phyloP scores from a whole-genome alignment of 106 monocot species.

The Ottelia alismoides region DNA sequence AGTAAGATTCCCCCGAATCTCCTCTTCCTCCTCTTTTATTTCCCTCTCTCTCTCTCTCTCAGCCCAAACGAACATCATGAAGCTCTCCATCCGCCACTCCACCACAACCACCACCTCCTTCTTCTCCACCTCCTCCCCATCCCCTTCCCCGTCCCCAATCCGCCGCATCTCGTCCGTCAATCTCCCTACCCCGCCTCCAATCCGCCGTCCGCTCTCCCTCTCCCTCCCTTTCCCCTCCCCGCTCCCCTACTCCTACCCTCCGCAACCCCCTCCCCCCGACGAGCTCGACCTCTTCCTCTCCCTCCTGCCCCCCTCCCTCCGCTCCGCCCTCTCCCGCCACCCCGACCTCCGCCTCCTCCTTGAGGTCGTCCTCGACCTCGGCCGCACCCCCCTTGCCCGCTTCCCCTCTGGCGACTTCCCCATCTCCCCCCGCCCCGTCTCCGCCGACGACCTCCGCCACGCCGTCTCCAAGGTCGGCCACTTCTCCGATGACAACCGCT shows the following conservation, averaged over 20 bases:
- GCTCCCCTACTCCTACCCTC: neutral
- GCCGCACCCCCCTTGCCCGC: constrained; percentile 30
- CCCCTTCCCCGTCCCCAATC: no score
- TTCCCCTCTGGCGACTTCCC: constrained; percentile 89
- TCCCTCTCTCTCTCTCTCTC: no score
- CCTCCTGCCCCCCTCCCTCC: neutral
- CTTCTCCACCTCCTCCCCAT: neutral
- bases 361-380: neutral
- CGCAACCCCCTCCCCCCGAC: neutral
- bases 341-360: neutral
- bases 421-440: constrained; percentile 42
- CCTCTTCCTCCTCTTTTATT: neutral
- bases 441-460: constrained; percentile 40
- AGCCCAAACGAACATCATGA: neutral
- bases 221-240: no score
- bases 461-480: constrained; percentile 93
- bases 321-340: neutral
- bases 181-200: no score
- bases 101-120: neutral
- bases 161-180: neutral
- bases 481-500: constrained; percentile 86
- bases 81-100: neutral
- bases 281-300: neutral
- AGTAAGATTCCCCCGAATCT: no score
- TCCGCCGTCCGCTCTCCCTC: no score